These are phyloP conservation scores for Syzygium oleosum DNA, from an alignment of 345 rosid genomes.

Conservation along the genomic window DNA sequence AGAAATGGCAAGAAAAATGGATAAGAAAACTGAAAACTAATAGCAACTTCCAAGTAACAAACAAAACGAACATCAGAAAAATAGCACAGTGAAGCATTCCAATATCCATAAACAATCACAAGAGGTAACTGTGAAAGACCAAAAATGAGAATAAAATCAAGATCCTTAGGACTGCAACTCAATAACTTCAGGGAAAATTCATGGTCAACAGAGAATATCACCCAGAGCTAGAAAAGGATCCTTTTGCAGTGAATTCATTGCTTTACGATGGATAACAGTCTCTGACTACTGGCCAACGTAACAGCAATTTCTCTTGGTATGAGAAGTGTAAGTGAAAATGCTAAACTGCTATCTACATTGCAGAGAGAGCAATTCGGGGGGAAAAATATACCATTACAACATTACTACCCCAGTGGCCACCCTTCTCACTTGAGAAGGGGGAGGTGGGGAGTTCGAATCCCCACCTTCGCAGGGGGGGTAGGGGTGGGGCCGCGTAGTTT, in stretches of 20 bases:
- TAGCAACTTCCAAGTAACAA: background rate
- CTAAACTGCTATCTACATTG: background rate
- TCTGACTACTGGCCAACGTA: background rate
- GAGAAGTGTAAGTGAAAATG: background rate
- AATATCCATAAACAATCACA: background rate
- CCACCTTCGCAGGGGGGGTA: too few species aligned
- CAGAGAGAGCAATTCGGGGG: background rate
- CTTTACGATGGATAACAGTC: background rate
- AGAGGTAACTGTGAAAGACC: background rate
- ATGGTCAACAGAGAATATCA: background rate
- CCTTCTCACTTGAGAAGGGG: too few species aligned
- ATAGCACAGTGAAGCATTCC: background rate
- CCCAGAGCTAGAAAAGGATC: background rate
- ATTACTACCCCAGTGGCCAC: too few species aligned
- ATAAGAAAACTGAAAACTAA: background rate
- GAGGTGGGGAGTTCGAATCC: too few species aligned
- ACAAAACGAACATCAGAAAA: background rate
- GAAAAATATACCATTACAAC: background rate
- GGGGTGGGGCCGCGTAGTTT: too few species aligned
- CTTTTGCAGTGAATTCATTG: background rate
- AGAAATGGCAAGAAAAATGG: background rate
- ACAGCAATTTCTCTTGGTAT: background rate
- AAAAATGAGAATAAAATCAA: background rate
- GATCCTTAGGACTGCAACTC: background rate
- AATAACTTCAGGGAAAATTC: background rate